These are phyloP conservation scores for Macrolepiota fuliginosa DNA, from an alignment of 768 basidiomycete species.

Conservation along the genomic window DNA sequence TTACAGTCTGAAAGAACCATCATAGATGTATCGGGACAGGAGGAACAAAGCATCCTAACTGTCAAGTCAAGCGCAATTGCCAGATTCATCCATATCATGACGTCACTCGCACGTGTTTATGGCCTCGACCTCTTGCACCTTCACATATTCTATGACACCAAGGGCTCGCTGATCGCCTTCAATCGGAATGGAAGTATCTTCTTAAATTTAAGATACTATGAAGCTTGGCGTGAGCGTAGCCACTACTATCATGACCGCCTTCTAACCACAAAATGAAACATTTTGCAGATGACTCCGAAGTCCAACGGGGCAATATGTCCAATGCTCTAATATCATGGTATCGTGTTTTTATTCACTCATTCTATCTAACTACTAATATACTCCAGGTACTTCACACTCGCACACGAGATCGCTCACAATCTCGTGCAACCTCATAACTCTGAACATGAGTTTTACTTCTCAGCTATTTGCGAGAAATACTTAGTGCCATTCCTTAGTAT, in stretches of 20 bases:
- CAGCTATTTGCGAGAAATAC: slow-evolving; percentile 78
- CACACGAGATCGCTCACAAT: slow-evolving; percentile 94
- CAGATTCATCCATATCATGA: slow-evolving; percentile 72
- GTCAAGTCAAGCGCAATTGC: slow-evolving; percentile 56
- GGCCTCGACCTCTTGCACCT: slow-evolving; percentile 68
- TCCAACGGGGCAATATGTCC: slow-evolving; percentile 45
- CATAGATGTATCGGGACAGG: slow-evolving; percentile 54
- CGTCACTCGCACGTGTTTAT: slow-evolving; percentile 68
- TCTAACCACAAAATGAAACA: slow-evolving; percentile 2
- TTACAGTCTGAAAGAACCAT: background rate
- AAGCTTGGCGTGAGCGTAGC: slow-evolving; percentile 77
- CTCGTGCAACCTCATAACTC: slow-evolving; percentile 84
- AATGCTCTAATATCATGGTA: slow-evolving; percentile 84
- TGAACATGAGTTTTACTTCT: slow-evolving; percentile 94
- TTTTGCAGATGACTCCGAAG: slow-evolving; percentile 65
- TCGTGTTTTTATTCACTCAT: background rate
- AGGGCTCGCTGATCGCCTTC: slow-evolving; percentile 88
- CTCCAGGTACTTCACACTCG: slow-evolving; percentile 82
- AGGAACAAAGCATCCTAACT: slow-evolving; percentile 43
- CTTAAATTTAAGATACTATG: slow-evolving; percentile 82
- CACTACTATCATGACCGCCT: background rate
- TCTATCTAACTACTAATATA: background rate
- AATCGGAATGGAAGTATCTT: slow-evolving; percentile 88
- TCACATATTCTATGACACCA: slow-evolving; percentile 84
- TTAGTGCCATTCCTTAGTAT: slow-evolving; percentile 39